A percentile compares a stretch with the other conserved stretches of the same genome.
Evolutionary conservation across 2,329 filamentous ascomycete genomes (phyloP).

Genomic region (Madurella fahalii): DNA sequence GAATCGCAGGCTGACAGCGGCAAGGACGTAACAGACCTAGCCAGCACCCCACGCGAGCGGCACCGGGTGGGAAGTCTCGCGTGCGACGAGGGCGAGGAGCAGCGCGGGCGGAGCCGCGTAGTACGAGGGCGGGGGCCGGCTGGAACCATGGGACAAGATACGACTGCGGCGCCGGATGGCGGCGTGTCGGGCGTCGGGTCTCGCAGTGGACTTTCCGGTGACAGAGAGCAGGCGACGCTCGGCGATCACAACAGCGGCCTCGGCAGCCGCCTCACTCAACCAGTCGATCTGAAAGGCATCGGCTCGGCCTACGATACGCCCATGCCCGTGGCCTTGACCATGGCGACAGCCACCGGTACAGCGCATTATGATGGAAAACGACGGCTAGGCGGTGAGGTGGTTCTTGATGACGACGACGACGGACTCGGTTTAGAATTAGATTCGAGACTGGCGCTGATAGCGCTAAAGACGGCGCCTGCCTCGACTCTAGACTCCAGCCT

Average conservation of each 20-base stretch:
- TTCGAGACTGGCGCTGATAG: not conserved
- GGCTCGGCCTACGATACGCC: constrained; percentile 16
- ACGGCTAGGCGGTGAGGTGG: not conserved
- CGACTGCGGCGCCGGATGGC: not conserved
- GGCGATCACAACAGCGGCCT: not conserved
- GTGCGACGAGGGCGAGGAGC: not conserved
- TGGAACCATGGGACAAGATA: not conserved
- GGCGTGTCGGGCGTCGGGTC: no score
- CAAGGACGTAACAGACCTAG: constrained; percentile 19
- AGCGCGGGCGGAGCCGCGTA: not conserved
- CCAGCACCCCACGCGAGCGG: constrained; percentile 3
- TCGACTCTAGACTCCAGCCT: no score
- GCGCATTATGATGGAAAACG: not conserved
- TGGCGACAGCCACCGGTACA: no score
- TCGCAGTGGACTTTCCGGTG: not conserved
- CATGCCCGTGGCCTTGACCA: not conserved
- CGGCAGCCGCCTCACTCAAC: not conserved
- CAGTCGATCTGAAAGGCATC: constrained; percentile 17
- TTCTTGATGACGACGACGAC: not conserved
- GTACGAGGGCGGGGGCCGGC: not conserved
- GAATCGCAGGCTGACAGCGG: constrained; percentile 18
- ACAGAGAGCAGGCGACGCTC: not conserved
- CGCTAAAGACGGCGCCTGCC: no score
- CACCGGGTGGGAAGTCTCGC: not conserved
- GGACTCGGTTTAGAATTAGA: constrained; percentile 6